Evolutionary conservation across 768 basidiomycete genomes (phyloP).

Genomic region (Mycena floridula): DNA sequence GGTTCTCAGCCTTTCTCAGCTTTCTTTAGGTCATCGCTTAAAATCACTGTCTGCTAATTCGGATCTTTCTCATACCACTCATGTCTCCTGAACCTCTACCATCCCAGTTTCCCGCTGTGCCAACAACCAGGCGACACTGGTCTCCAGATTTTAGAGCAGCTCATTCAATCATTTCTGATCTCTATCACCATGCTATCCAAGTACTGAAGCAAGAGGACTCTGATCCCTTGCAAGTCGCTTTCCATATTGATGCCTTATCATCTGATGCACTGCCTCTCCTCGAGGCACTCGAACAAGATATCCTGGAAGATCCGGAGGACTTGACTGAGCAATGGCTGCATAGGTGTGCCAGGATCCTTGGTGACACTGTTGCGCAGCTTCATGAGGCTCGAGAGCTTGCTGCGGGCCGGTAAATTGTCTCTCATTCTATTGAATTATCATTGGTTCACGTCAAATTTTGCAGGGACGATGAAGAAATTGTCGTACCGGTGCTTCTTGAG

Average conservation of each 20-base stretch:
- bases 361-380: too few relatives aligned
- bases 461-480: background rate
- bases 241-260: slow-evolving; percentile 2
- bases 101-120: background rate
- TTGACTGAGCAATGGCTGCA: background rate
- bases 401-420: background rate
- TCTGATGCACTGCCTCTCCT: slow-evolving; percentile 5
- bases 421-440: background rate
- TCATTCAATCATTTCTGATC: background rate
- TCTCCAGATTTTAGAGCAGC: background rate
- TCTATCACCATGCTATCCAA: slow-evolving; percentile 4
- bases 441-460: background rate
- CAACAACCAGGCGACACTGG: background rate
- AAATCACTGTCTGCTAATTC: background rate
- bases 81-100: background rate
- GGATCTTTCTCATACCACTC: background rate
- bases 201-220: slow-evolving; percentile 5
- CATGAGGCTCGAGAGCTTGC: background rate
- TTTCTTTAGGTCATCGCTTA: background rate
- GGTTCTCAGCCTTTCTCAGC: background rate
- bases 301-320: background rate
- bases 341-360: background rate
- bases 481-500: slow-evolving; percentile 3
- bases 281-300: slow-evolving; percentile 3
- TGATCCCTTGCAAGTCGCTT: background rate